A percentile compares a stretch with the other conserved stretches of the same genome.
Conservation (phyloP, 495 filamentous ascomycete species). For the Schizothecium vesticola region DNA sequence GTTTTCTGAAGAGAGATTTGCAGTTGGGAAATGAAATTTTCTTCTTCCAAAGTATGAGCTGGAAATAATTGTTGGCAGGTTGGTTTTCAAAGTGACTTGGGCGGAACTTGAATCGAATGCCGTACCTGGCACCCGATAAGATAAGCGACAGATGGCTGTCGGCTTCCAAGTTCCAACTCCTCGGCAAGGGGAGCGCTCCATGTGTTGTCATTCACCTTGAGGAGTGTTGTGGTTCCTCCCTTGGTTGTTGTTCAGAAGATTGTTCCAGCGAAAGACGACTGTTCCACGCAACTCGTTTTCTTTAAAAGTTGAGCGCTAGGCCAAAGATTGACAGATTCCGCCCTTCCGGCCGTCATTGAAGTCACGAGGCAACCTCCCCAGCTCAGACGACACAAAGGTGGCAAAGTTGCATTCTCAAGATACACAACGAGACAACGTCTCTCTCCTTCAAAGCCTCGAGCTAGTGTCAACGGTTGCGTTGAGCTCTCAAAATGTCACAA, state of each 20-base stretch:
- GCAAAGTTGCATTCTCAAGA: not conserved
- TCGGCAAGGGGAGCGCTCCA: not conserved
- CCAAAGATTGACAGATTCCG: not conserved
- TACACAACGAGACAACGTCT: no score
- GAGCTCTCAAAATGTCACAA: slow-evolving; percentile 43
- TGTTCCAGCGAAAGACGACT: not conserved
- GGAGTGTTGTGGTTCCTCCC: not conserved
- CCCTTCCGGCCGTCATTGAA: not conserved
- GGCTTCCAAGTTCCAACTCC: not conserved
- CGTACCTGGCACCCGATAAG: not conserved
- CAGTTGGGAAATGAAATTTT: no score
- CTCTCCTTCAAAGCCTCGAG: not conserved
- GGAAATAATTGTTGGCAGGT: not conserved
- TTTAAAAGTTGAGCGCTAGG: not conserved
- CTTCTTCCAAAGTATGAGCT: not conserved
- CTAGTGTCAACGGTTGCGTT: not conserved
- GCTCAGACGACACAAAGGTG: not conserved
- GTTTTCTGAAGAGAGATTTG: no score
- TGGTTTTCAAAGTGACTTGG: not conserved
- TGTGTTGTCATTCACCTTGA: not conserved
- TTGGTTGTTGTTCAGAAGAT: not conserved
- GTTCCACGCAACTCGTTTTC: not conserved
- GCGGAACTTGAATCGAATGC: not conserved
- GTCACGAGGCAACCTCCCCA: not conserved
- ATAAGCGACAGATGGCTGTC: not conserved